Conservation (phyloP, 2,329 filamentous ascomycete genomes). For the Zymoseptoria tritici region DNA sequence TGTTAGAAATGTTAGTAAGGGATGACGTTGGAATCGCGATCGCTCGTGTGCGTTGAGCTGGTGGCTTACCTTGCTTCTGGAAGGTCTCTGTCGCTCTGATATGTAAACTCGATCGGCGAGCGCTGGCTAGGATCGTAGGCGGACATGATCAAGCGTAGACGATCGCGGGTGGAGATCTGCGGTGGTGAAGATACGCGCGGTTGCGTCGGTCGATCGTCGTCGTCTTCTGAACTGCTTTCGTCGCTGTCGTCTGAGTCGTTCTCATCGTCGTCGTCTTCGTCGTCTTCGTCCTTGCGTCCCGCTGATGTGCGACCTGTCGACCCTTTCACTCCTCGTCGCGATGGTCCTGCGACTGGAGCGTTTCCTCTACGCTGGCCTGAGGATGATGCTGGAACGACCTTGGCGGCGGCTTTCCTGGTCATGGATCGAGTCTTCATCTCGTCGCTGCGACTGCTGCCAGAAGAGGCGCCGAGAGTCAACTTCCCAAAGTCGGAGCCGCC, state of each 20-base stretch:
- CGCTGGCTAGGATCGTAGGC: not conserved
- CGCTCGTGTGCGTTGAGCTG: not conserved
- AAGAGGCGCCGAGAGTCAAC: conserved; percentile 1
- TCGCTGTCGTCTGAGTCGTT: conserved; percentile 1
- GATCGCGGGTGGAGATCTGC: not conserved
- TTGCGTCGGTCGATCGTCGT: not conserved
- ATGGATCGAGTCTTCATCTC: conserved; percentile 10
- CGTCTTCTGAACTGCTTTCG: not conserved
- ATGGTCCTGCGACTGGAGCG: conserved; percentile 2
- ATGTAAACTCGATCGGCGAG: not conserved
- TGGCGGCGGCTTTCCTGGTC: conserved; percentile 8
- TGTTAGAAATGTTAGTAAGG: not conserved
- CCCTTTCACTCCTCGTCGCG: not conserved
- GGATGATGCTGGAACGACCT: not conserved
- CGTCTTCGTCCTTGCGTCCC: not conserved
- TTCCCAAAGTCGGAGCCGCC: conserved; percentile 15
- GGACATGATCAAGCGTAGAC: not conserved
- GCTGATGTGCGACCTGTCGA: not conserved
- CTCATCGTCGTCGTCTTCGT: not conserved
- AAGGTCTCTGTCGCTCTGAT: not conserved
- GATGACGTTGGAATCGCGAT: not conserved
- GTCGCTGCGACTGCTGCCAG: conserved; percentile 2
- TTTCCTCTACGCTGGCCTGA: conserved; percentile 5
- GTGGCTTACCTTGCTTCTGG: not conserved
- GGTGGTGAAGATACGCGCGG: not conserved